Evolutionary conservation across 306 rosid genomes (phyloP).

Genomic region (Amphicarpaea edgeworthii): DNA sequence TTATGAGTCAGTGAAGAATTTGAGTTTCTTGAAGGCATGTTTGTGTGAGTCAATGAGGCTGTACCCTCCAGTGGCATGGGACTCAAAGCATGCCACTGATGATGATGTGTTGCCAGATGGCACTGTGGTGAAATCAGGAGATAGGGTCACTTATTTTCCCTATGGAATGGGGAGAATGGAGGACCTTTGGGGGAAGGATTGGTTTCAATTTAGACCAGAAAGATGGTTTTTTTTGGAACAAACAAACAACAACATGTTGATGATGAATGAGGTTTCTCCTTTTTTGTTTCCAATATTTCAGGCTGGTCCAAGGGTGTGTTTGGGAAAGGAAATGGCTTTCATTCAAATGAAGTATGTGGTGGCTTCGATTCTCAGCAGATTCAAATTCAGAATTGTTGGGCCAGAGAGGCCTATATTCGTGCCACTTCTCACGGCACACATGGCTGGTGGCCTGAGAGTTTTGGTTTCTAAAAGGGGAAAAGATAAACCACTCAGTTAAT

Average conservation of each 20-base stretch:
- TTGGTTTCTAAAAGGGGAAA: slow-evolving; percentile 58
- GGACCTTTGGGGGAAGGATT: slow-evolving; percentile 77
- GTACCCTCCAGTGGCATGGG: slow-evolving; percentile 94
- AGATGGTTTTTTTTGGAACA: slow-evolving; percentile 74
- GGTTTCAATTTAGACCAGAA: slow-evolving; percentile 77
- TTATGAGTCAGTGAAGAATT: slow-evolving; percentile 58
- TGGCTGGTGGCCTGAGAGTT: slow-evolving; percentile 86
- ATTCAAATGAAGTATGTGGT: slow-evolving; percentile 80
- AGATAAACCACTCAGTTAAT: slow-evolving; percentile 28
- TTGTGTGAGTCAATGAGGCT: slow-evolving; percentile 87
- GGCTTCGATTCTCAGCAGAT: slow-evolving; percentile 66
- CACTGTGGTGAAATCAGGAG: slow-evolving; percentile 67
- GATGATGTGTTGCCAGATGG: slow-evolving; percentile 80
- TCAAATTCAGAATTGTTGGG: slow-evolving; percentile 55
- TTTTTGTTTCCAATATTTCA: slow-evolving; percentile 80
- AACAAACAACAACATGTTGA: slow-evolving; percentile 42
- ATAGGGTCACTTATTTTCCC: slow-evolving; percentile 86
- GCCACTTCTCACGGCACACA: slow-evolving; percentile 89
- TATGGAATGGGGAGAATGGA: slow-evolving; percentile 98
- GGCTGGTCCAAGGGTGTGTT: slow-evolving; percentile 93
- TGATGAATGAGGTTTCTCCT: slow-evolving; percentile 60
- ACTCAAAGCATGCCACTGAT: slow-evolving; percentile 78
- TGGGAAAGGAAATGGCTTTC: slow-evolving; percentile 92
- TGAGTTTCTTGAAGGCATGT: slow-evolving; percentile 70
- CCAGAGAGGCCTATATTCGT: slow-evolving; percentile 67